phyloP scores from a whole-genome alignment of 2,329 filamentous ascomycete genomes.

The Ceratocystis variospora region DNA sequence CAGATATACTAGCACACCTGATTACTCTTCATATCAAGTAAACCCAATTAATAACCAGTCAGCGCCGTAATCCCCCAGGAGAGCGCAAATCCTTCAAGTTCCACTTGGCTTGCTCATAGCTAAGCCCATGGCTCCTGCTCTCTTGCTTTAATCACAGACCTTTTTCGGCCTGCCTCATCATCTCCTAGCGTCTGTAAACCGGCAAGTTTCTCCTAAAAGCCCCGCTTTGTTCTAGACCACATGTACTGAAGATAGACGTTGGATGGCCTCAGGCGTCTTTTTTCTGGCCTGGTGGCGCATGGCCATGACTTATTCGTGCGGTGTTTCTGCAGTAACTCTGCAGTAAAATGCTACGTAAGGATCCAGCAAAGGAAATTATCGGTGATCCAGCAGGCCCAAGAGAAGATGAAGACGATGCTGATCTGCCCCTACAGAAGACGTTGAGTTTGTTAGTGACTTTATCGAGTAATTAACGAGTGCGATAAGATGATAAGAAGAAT shows the following conservation, averaged over 20 bases:
- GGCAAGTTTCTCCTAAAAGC: not conserved
- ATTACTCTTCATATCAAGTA: not conserved
- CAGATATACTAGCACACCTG: not conserved
- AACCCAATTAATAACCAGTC: not conserved
- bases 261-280: not conserved
- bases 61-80: not conserved
- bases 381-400: not conserved
- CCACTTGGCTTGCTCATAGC: not conserved
- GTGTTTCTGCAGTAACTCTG: not conserved
- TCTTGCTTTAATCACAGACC: not conserved
- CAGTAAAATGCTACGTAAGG: not conserved
- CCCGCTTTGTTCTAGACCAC: slow-evolving; percentile 13
- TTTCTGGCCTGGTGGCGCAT: not conserved
- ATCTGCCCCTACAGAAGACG: not conserved
- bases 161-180: not conserved
- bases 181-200: not conserved
- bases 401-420: not conserved
- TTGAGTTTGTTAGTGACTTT: not conserved
- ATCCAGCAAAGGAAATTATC: not conserved
- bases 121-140: not conserved
- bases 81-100: not conserved
- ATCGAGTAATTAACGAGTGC: not conserved
- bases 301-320: no score
- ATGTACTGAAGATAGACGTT: not conserved
- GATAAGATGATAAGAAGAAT: not conserved